A percentile compares a stretch with the other conserved stretches of the same genome.
Conservation (phyloP, 257 asterid genomes). For the Solanum tacnaense region DNA sequence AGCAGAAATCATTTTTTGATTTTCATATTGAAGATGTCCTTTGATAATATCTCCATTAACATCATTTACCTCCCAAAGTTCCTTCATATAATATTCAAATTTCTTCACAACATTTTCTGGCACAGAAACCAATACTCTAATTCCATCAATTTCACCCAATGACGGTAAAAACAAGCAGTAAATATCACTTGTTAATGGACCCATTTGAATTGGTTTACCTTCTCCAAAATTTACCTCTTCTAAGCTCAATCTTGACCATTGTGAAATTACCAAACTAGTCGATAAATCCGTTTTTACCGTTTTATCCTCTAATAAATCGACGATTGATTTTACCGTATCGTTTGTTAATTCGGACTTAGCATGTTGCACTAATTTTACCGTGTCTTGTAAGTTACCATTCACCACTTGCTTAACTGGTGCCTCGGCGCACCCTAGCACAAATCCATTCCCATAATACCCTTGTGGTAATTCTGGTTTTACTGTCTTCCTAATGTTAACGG, state of each 20-base stretch:
- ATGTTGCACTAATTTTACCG: slow-evolving; percentile 47
- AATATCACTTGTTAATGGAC: slow-evolving; percentile 54
- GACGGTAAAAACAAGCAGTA: slow-evolving; percentile 68
- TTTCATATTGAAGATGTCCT: slow-evolving; percentile 17
- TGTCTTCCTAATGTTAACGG: slow-evolving; percentile 33
- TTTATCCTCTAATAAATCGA: slow-evolving; percentile 46
- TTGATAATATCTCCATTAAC: slow-evolving; percentile 22
- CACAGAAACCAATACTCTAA: slow-evolving; percentile 61
- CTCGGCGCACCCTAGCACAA: slow-evolving; percentile 63
- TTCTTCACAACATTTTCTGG: slow-evolving; percentile 39
- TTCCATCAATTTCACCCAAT: slow-evolving; percentile 24
- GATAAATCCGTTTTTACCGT: slow-evolving; percentile 29
- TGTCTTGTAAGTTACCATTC: slow-evolving; percentile 22
- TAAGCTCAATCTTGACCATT: slow-evolving; percentile 71
- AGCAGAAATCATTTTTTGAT: slow-evolving; percentile 25
- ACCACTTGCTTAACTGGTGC: slow-evolving; percentile 35
- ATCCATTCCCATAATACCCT: slow-evolving; percentile 80
- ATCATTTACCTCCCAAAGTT: slow-evolving; percentile 9
- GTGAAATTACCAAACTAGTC: slow-evolving; percentile 59
- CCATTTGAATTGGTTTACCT: slow-evolving; percentile 71
- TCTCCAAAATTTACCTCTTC: slow-evolving; percentile 74
- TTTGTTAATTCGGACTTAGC: slow-evolving; percentile 34
- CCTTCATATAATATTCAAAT: slow-evolving; percentile 56
- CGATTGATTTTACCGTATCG: slow-evolving; percentile 39
- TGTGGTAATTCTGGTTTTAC: slow-evolving; percentile 19